Base-by-base conservation (phyloP, 768 basidiomycete genomes). In the Russula abietina region DNA sequence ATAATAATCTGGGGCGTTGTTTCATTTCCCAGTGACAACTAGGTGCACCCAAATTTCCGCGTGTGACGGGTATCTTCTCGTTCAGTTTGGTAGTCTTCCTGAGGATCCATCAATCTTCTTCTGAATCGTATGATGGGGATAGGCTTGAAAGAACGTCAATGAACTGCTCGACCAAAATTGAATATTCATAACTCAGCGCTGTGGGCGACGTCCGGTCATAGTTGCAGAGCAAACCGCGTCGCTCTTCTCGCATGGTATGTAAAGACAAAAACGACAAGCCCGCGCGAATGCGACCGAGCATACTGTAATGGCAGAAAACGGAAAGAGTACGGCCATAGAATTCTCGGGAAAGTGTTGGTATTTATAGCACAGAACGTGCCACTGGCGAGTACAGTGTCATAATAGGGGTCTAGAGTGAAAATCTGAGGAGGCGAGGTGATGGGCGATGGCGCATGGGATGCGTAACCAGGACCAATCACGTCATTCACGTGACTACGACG, bases 151-250 rank as follows among this genome's bases (percentile, higher is more conserved):
- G 19, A 10, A 33, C 9, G 5, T 53, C 28, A 30, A 60, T 55
- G 32, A 60, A 60, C 16, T 24, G 22, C 19, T 55, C 60, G 7
- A 60, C 3, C n/a, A n/a, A n/a, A n/a, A n/a, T n/a, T n/a, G n/a
- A n/a, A n/a, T n/a, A n/a, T n/a, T n/a, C n/a, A 57, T 4, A 24
- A 28, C 19, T 57, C 36, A 0, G 50, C 14, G 17, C 61, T 49
- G 22, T 41, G 19, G 43, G 51, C 61, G 6, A 43, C 45, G 39
- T 26, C 48, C 22, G 48, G 43, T 16, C 49, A 12, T 9, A 43
- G 9, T 43, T 45, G 8, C 8, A n/a, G 43, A 45, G 19, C 10
- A 45, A n/a, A 45, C 43, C 9, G n/a, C n/a, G 1, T 4, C 11
- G 9, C 17, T 45, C 43, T n/a, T 17, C 3, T 45, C 9, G 43